Base-by-base conservation (phyloP, 164 flowering plant species). In the Kalanchoe fedtschenkoi region DNA sequence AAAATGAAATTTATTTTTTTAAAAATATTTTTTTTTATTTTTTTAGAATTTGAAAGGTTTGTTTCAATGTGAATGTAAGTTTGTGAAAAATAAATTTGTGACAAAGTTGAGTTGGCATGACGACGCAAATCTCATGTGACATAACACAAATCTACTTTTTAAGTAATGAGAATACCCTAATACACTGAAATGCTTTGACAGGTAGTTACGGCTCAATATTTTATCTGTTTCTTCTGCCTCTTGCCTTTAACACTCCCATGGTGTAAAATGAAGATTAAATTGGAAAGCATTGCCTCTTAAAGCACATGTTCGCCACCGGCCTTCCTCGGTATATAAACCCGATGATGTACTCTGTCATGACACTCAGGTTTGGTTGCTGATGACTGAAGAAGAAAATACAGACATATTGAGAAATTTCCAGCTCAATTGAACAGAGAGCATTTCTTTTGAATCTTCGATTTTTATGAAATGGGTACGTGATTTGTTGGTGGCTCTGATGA, bases 191-290 rank as follows among this genome's bases (percentile, higher is more conserved):
- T 37, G 28, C 38, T 72, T 66, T 39, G 37, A 63, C 84, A 89
- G 98, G 98, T 93, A 13, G 85, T 92, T 24, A 86, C 97, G 26
- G 96, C 98, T 6, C 98, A 90, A 64, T 93, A 88, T 66, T 93
- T 93, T 64, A 96, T 93, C 16, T 88, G 98, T 97, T 93, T 88
- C 80, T 90, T 88, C 75, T 85, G 96, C 71, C 70, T 90, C 67
- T 69, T 88, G 72, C 97, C 98, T 47, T 70, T 93, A 46, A 78
- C 84, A 63, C 71, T 90, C 21, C 90, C 97, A 53, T 90, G 97
- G 96, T 88, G 82, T 78, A 78, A 62, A 1, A 86, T 89, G 89
- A 87, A 74, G 66, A 78, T 90, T n/a, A 82, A 77, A 69, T 83
- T 92, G 90, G 67, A 77, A 81, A 96, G 98, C 24, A 9, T 84